Base-by-base conservation (phyloP, 2,329 filamentous ascomycete species). In the Fusarium pininemorale region DNA sequence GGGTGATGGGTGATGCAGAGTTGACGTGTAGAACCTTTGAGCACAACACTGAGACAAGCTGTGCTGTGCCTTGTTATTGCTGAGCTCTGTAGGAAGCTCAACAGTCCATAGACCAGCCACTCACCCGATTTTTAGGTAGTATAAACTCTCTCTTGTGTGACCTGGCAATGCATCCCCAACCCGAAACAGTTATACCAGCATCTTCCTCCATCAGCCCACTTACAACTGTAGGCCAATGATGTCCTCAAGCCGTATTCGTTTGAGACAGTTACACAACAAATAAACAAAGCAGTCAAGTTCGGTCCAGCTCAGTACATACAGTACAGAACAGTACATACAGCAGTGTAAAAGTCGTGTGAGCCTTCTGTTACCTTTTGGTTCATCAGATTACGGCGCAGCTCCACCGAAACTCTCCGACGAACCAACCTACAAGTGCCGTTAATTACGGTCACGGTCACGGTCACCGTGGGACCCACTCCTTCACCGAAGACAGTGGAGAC, bases 91-190 rank as follows among this genome's bases (percentile, higher is more conserved):
- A 37, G n/a, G 16, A 28, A 28, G 30, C n/a, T 30, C 24, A 39
- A 20, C 22, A 63, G 37, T n/a, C 35, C 38, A 14, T 26, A 22
- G 28, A 30, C 32, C 45, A 42, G 22, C 53, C 47, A 66, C 51
- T 54, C 42, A 59, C 44, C 45, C 54, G 58, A 22, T 22, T 20
- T 6, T 6, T 45, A 39, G 35, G 28, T 35, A 48, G n/a, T n/a
- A 18, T 50, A 37, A 28, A 39, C 38, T 73, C 48, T 61, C 20
- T 53, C 44, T 58, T 71, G 66, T 69, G 63, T 74, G 73, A 75
- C 73, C 63, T 74, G 73, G 73, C 73, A 64, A 60, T 75, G 73
- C 73, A 75, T 64, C 38, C 39, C 42, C 53, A 50, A 54, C 48
- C 57, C 44, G 53, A 72, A 73, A 57, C 56, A 69, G 58, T 32